phyloP scores from a whole-genome alignment of 2,329 filamentous ascomycete species.

The Pyrenochaeta sp. region DNA sequence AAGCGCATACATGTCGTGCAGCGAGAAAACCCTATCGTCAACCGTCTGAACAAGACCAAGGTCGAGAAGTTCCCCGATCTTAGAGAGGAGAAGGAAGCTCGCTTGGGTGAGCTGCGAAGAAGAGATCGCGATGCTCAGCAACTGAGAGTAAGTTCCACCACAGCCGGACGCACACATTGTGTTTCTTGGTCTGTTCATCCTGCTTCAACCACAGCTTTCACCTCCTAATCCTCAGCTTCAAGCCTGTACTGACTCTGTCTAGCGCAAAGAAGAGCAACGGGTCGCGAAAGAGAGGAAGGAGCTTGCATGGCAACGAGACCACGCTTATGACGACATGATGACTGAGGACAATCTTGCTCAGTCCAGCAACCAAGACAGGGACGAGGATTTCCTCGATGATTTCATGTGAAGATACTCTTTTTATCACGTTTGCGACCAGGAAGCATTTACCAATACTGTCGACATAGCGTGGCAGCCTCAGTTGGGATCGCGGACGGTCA shows the following conservation, averaged over 20 bases:
- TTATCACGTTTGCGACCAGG: background rate
- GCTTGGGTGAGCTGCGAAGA: slow-evolving; percentile 73
- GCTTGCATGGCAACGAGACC: slow-evolving; percentile 94
- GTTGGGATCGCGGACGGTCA: slow-evolving; percentile 38
- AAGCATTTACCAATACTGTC: slow-evolving; percentile 14
- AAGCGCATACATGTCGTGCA: slow-evolving; percentile 80
- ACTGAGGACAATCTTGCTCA: slow-evolving; percentile 78
- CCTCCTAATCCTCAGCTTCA: too few relatives aligned
- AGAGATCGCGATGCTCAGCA: slow-evolving; percentile 70
- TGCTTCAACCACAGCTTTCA: too few relatives aligned
- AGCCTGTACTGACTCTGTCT: slow-evolving; percentile 17
- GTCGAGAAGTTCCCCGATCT: slow-evolving; percentile 88
- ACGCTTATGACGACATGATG: slow-evolving; percentile 94
- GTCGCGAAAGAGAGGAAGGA: slow-evolving; percentile 82
- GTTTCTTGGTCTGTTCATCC: background rate
- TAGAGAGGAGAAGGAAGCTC: slow-evolving; percentile 79
- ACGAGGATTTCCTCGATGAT: slow-evolving; percentile 82
- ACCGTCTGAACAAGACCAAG: slow-evolving; percentile 97
- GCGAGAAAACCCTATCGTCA: slow-evolving; percentile 89
- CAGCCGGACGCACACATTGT: background rate
- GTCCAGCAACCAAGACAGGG: slow-evolving; percentile 85
- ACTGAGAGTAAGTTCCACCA: slow-evolving; percentile 68
- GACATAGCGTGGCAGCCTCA: slow-evolving; percentile 10
- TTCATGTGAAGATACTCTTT: slow-evolving; percentile 59
- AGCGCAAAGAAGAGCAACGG: slow-evolving; percentile 79